Base-by-base conservation (phyloP, 768 basidiomycete genomes). In the Mycena capillaripes region DNA sequence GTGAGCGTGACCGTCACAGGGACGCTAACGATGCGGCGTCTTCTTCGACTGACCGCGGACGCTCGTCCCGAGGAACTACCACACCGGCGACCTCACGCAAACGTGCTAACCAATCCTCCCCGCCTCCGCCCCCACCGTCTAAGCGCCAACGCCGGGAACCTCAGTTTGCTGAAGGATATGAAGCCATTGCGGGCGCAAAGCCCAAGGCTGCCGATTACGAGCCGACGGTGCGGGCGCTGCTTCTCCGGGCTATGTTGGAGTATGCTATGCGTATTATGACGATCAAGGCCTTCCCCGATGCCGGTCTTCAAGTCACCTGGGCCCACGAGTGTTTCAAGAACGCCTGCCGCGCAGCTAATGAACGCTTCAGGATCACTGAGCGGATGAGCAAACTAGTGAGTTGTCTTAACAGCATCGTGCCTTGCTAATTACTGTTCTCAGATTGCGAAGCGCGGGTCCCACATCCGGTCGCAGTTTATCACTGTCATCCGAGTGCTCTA, bases 391-490 rank as follows among this genome's bases (percentile, higher is more conserved):
- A 56, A 42, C 36, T 65, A 25, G 63, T 65, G 12, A 3, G 63
- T 17, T n/a, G n/a, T n/a, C n/a, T 14, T 4, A 21, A 9, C 27
- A 27, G 9, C 27, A n/a, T 30, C 32, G 17, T 21, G 25, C 42
- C 11, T 34, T 27, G 36, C 36, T n/a, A 14, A 7, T 10, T 6
- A 11, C 16, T 2, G 9, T 21, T 32, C n/a, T 10, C 44, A 67
- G 66, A 67, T 67, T 27, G 58, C 56, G 8, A 46, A 48, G 56
- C 66, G 66, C 30, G 66, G 56, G 40, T 67, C 66, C 1, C 25
- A 38, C 2, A 50, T 58, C 21, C 56, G 66, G 2, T 21, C 30
- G 4, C 29, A 67, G 44, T 58, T 58, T 19, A 16, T 67, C 23
- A 14, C 21, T 0, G 12, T 3, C 2, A 25, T 0, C 46, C 66